Conservation (phyloP, 495 filamentous ascomycete genomes). For the Talaromyces nanjingensis region DNA sequence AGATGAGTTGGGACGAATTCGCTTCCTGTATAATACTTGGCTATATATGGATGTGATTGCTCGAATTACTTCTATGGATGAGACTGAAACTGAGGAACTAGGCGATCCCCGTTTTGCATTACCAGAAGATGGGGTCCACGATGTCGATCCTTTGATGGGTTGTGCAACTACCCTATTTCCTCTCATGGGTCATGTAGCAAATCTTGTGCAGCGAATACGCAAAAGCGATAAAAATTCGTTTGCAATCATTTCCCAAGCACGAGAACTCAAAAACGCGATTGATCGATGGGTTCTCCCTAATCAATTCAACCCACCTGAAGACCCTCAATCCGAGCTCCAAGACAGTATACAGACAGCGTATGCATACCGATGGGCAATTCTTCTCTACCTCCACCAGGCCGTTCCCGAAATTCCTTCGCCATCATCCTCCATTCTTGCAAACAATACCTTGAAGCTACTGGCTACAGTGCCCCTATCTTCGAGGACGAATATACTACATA, state of each 20-base stretch:
- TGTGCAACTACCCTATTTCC: constrained; percentile 68
- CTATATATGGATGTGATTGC: constrained; percentile 81
- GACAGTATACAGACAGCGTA: constrained; percentile 67
- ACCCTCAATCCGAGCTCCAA: constrained; percentile 55
- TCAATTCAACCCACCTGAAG: constrained; percentile 56
- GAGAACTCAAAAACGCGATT: constrained; percentile 54
- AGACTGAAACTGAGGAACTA: constrained; percentile 48
- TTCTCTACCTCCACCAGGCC: constrained; percentile 71
- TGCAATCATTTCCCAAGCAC: constrained; percentile 55
- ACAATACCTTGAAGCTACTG: constrained; percentile 53
- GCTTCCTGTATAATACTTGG: constrained; percentile 72
- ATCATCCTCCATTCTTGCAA: constrained; percentile 50
- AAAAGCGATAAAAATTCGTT: constrained; percentile 51
- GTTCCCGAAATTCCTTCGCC: constrained; percentile 66
- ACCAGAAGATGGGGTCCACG: constrained; percentile 38
- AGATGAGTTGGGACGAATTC: constrained; percentile 48
- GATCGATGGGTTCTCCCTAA: constrained; percentile 58
- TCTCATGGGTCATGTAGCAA: constrained; percentile 62
- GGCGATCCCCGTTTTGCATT: constrained; percentile 35
- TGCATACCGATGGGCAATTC: constrained; percentile 69
- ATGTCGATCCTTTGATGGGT: constrained; percentile 73
- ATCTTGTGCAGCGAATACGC: constrained; percentile 59
- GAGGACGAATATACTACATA: constrained; percentile 65
- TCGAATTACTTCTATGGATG: constrained; percentile 60
- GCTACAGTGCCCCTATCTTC: constrained; percentile 58